These are phyloP conservation scores for Selaginella moellendorffii DNA, from an alignment of 75 land plant species.

Conservation along the genomic window DNA sequence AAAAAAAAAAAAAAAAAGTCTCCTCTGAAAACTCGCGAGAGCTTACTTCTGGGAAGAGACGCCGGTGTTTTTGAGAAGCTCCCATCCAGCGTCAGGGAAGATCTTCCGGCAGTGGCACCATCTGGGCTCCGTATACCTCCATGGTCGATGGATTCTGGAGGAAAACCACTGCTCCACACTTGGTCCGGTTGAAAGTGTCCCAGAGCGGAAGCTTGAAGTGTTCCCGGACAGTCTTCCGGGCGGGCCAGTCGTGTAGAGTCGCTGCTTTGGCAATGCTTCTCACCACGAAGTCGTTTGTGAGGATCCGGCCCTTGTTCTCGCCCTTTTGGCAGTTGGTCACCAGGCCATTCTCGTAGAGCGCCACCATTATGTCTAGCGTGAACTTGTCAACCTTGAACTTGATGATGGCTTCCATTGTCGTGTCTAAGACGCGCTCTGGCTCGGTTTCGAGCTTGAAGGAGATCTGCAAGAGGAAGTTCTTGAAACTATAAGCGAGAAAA, in stretches of 20 bases:
- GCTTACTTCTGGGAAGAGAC: too few species aligned
- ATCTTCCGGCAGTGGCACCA: conserved; percentile 29
- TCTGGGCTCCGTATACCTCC: conserved; percentile 42
- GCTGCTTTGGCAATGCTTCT: conserved; percentile 64
- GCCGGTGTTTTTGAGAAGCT: too few species aligned
- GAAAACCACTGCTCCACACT: conserved; percentile 55
- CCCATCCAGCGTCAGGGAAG: background rate
- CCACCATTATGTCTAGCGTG: conserved; percentile 61
- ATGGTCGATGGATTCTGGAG: conserved; percentile 45
- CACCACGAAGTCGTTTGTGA: conserved; percentile 71
- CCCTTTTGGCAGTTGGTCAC: conserved; percentile 57
- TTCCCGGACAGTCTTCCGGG: conserved; percentile 48
- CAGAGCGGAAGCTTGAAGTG: conserved; percentile 48
- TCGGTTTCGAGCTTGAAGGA: background rate
- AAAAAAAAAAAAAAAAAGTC: too few species aligned
- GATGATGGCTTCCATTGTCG: conserved; percentile 32
- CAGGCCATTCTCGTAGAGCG: conserved; percentile 62
- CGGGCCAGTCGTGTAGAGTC: conserved; percentile 35
- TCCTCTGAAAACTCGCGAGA: too few species aligned
- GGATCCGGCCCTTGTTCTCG: conserved; percentile 65
- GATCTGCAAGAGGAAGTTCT: background rate
- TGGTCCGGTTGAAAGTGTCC: conserved; percentile 50
- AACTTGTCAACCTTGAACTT: conserved; percentile 43
- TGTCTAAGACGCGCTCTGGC: background rate
- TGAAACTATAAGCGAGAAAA: too few species aligned